Base-by-base conservation (phyloP, 106 monocot species). In the Phalaenopsis equestris region DNA sequence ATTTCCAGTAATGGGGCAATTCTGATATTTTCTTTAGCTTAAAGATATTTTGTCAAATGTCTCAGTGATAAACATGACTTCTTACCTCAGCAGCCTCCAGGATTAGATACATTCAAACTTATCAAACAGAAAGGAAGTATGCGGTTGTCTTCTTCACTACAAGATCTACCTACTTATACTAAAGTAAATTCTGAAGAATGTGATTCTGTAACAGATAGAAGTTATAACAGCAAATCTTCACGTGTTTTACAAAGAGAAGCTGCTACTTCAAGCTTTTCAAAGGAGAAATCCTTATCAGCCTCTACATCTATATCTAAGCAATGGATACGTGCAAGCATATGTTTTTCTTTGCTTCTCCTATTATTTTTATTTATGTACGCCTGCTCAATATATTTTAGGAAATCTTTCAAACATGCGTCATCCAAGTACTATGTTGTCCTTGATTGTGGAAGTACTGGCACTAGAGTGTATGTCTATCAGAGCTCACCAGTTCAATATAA, bases 381-480 rank as follows among this genome's bases (percentile, higher is more conserved):
- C 15, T 89, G 80, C 67, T 83, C 78, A 18, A 84, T 85, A 83
- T 87, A 87, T 67, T 86, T 87, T 49, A 79, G 84, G 52, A 74
- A 65, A 67, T 89, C 67, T 81, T 90, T 86, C 55, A 89, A 87
- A 43, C 76, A 58, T 57, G 75, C 49, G 8, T 45, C 80, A 43
- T 80, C 89, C 18, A 78, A 90, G 36, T 94, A 94, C 80, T 86
- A 88, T 82, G 94, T 98, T 23, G 87, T 98, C 30, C 90, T 98
- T 73, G 98, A 98, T 86, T 98, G 98, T 75, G 94, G 98, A 46
- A 98, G 98, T 68, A 98, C 98, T 37, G 90, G 98, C 58, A 98
- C 98, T 79, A 84, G 98, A 78, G 92, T 91, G 80, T 91, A 89
- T 77, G 98, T 98, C 15, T 98, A 94, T 81, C 89, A 91, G 80